Base-by-base conservation (phyloP, 371 early-diverging fungal species). In the Mortierella sp. region DNA sequence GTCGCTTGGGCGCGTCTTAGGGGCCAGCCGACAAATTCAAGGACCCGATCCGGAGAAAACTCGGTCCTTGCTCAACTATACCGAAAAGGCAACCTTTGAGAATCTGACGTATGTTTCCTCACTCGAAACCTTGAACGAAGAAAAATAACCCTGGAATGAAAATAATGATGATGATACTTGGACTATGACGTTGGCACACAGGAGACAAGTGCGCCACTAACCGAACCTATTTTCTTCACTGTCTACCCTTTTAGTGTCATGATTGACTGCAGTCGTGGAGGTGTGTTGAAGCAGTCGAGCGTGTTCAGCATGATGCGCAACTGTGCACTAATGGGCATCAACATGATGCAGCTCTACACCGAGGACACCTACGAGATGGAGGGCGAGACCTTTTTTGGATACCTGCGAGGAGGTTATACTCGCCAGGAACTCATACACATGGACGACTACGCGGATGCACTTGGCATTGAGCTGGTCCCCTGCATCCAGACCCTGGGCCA, bases 401-500 rank as follows among this genome's bases (percentile, higher is more conserved):
- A 97, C 80, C 80, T 96, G 63, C 90, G 97, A 76, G 95, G 96
- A 49, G 91, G 91, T 32, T 97, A 93, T 82, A 91, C 95, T 5
- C 89, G 90, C 56, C 90, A 90, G 60, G 96, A 97, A 70, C 89
- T 96, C 14, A 82, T 89, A 0, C 79, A 84, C 32, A 93, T 97
- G 71, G 97, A 97, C 80, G 93, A 95, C 77, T 96, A 95, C 78
- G 97, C 96, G 0, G 90, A 83, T 86, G 91, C 91, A 60, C 86
- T 97, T 91, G 97, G 96, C n/a, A 95, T 97, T 60, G 97, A 97
- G 81, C 94, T 97, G 3, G 93, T 97, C 29, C 95, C 97, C 7
- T 97, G 97, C 84, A 97, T 97, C 63, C 97, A 97, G 87, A 97
- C 96, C 12, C 87, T 97, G 72, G 97, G 97, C 2, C 97, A 97